phyloP scores from a whole-genome alignment of 2,329 filamentous ascomycete species.

The Monosporascus sp. region DNA sequence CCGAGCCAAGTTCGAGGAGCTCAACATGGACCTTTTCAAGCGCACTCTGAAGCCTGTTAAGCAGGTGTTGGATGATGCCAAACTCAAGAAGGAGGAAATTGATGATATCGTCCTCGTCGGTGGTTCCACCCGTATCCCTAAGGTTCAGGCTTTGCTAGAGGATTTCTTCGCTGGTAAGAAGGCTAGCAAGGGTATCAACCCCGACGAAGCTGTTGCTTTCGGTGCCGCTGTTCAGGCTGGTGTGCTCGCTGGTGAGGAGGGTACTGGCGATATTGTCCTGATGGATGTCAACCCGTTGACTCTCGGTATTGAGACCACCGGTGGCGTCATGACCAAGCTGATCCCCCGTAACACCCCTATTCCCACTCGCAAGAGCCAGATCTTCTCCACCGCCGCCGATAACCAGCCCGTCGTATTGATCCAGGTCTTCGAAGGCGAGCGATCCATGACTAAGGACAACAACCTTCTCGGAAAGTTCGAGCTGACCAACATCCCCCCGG shows the following conservation, averaged over 20 bases:
- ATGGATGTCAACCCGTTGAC: slow-evolving; percentile 98
- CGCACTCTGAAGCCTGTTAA: slow-evolving; percentile 98
- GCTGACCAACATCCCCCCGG: slow-evolving; percentile 90
- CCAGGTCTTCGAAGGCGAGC: slow-evolving; percentile 92
- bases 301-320: slow-evolving; percentile 94
- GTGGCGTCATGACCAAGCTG: slow-evolving; percentile 95
- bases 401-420: slow-evolving; percentile 96
- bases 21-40: slow-evolving; percentile 99
- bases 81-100: slow-evolving; percentile 91
- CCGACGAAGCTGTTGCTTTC: slow-evolving; percentile 97
- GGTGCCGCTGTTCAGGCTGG: slow-evolving; percentile 96
- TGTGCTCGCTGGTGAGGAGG: slow-evolving; percentile 84
- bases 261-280: slow-evolving; percentile 75
- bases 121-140: slow-evolving; percentile 98
- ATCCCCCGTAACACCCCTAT: slow-evolving; percentile 94
- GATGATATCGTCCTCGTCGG: slow-evolving; percentile 97
- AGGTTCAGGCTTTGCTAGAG: slow-evolving; percentile 91
- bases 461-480: slow-evolving; percentile 98
- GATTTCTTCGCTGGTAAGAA: slow-evolving; percentile 96
- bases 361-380: slow-evolving; percentile 94
- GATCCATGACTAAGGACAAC: slow-evolving; percentile 92
- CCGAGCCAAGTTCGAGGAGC: slow-evolving; percentile 98
- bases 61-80: slow-evolving; percentile 97
- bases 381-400: slow-evolving; percentile 94
- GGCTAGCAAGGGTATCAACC: slow-evolving; percentile 98